Percentiles rank a stretch among this genome's conserved stretches.
These are phyloP conservation scores for Cyberlindnera maritima DNA, from an alignment of 805 yeast genomes.

Conservation along the genomic window DNA sequence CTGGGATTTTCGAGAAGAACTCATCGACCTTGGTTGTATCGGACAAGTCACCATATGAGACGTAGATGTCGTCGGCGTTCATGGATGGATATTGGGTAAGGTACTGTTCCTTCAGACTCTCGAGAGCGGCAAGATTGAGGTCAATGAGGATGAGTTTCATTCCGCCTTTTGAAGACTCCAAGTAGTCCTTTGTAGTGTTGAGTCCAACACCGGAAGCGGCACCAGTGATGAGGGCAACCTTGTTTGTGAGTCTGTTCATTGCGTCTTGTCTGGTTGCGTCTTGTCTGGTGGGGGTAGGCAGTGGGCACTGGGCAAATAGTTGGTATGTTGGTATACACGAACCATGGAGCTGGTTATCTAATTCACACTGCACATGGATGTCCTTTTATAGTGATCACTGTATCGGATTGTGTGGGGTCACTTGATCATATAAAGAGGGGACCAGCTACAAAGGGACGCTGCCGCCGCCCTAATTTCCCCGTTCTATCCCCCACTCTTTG, in stretches of 20 bases:
- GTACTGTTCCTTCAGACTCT: constrained; percentile 45
- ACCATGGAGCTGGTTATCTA: no score
- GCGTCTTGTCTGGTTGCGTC: no score
- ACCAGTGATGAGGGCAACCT: constrained; percentile 82
- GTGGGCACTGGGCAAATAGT: no score
- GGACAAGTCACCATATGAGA: constrained; percentile 55
- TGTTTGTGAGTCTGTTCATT: constrained; percentile 26
- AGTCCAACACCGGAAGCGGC: constrained; percentile 95
- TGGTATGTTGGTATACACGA: no score
- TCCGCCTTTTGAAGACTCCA: constrained; percentile 65
- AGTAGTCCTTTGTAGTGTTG: constrained; percentile 83
- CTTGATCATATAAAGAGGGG: neutral
- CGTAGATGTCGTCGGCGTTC: constrained; percentile 32
- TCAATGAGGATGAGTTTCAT: constrained; percentile 72
- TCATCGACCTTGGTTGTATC: constrained; percentile 47
- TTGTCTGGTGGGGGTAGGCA: neutral
- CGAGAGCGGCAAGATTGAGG: constrained; percentile 59
- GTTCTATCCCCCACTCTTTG: neutral
- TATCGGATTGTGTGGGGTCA: neutral
- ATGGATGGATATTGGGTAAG: constrained; percentile 43
- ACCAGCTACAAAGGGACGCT: neutral
- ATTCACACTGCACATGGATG: neutral
- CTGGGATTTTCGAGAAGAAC: constrained; percentile 47
- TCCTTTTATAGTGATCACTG: no score
- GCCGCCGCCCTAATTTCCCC: neutral